Evolutionary conservation across 1,284 basidiomycete species (phyloP), one percentile per base, ranked within the genome.

Genomic region (Malassezia furfur): DNA sequence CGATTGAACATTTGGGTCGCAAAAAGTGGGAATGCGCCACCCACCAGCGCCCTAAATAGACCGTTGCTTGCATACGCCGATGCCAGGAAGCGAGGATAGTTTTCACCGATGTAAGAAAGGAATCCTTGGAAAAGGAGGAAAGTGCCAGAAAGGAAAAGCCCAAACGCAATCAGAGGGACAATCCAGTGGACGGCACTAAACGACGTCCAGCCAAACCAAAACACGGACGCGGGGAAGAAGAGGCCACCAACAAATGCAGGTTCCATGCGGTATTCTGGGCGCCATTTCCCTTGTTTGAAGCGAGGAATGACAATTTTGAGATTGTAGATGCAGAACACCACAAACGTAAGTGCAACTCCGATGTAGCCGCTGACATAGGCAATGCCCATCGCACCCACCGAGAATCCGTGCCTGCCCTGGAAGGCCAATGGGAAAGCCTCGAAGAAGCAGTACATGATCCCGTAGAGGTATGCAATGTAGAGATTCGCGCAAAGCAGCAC

Each of bases 151-250:
- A 67, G 5, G 47, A 66, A 72, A 17, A 74, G 38, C 5, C 50
- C 53, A 1, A 62, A 60, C 1, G 66, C 74, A 19, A 76, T 66
- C 9, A 74, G 56, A 0, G 75, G 73, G 1, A 68, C 66, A 28
- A 74, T 72, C 68, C 74, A 75, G 50, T 71, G 68, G 1, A 67
- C 58, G 25, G 56, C 52, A 0, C 53, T 52, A 30, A 63, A 56
- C 2, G 74, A 59, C 1, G 70, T 62, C 76, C 76, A 77, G n/a
- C 73, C 76, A 47, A 75, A 76, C 47, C 74, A 60, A 45, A 88
- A 81, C 12, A 88, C 74, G 19, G 84, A 85, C 40, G 85, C 70
- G 0, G 85, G 85, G 1, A 84, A 81, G 54, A 86, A 83, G 40
- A 85, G 73, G 0, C 84, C 83, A 1, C 84, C 85, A 57, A 85